These are phyloP conservation scores for Plasmodium malariae DNA, from an alignment of 169 alveolate genomes.

Conservation along the genomic window DNA sequence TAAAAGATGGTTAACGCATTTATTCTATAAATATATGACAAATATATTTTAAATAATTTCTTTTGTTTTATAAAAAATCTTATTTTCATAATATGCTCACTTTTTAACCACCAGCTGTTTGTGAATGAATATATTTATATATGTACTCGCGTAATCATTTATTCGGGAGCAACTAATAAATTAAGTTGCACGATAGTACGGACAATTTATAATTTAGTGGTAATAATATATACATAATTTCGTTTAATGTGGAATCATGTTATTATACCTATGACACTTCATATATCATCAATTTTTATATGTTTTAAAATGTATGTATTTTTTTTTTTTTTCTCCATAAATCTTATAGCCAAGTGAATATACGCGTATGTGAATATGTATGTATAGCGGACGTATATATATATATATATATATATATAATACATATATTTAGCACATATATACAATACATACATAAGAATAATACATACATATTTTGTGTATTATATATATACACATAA, in stretches of 20 bases:
- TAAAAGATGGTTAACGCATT: neutral
- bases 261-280: neutral
- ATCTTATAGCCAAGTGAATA: neutral
- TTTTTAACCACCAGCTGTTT: neutral
- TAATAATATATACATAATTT: neutral
- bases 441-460: neutral
- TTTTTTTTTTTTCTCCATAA: neutral
- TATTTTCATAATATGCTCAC: neutral
- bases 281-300: neutral
- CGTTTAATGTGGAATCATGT: neutral
- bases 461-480: neutral
- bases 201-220: neutral
- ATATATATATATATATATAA: neutral
- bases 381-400: neutral
- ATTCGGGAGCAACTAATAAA: neutral
- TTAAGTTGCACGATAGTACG: neutral
- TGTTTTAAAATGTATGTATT: neutral
- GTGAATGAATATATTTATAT: constrained; percentile 1
- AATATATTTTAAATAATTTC: neutral
- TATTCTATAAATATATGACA: neutral
- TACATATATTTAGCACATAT: neutral
- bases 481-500: no score
- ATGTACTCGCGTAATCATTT: neutral
- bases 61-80: neutral
- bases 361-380: neutral